phyloP scores from a whole-genome alignment of 441 rosid species.

The Brassica balearica region DNA sequence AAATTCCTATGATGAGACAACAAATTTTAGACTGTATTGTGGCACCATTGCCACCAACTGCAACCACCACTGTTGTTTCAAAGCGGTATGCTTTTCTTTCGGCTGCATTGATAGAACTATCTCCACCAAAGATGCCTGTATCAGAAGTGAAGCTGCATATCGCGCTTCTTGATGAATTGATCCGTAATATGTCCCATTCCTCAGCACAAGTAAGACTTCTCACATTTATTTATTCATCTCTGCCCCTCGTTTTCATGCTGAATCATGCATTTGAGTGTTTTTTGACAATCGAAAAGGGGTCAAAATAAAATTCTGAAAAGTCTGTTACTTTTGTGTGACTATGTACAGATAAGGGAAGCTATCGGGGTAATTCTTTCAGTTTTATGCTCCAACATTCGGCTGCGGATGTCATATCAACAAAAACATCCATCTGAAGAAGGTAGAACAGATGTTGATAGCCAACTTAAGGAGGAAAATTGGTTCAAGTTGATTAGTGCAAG shows the following conservation, averaged over 20 bases:
- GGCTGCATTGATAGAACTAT: constrained; percentile 89
- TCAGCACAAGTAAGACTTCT: constrained; percentile 91
- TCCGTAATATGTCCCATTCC: constrained; percentile 92
- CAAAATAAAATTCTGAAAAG: constrained; percentile 23
- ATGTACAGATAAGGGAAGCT: constrained; percentile 92
- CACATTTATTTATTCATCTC: constrained; percentile 20
- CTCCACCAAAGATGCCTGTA: constrained; percentile 86
- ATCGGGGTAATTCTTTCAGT: constrained; percentile 90
- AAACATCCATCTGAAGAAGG: constrained; percentile 58
- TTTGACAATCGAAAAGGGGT: background rate
- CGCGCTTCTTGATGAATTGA: constrained; percentile 79
- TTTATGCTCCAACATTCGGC: constrained; percentile 91
- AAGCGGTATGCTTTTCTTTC: constrained; percentile 97
- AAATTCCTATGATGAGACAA: constrained; percentile 82
- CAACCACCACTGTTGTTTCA: constrained; percentile 86
- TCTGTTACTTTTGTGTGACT: constrained; percentile 33
- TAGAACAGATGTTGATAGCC: constrained; percentile 49
- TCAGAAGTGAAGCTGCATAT: constrained; percentile 79
- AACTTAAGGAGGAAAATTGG: constrained; percentile 69
- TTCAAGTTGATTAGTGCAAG: constrained; percentile 64
- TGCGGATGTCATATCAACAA: constrained; percentile 58
- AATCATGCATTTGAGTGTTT: constrained; percentile 19
- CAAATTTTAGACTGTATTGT: constrained; percentile 85
- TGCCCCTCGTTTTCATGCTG: constrained; percentile 17
- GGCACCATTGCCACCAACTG: constrained; percentile 81